These are phyloP conservation scores for Tylopilus cervinicoccineus DNA, from an alignment of 768 basidiomycete genomes.

Conservation along the genomic window DNA sequence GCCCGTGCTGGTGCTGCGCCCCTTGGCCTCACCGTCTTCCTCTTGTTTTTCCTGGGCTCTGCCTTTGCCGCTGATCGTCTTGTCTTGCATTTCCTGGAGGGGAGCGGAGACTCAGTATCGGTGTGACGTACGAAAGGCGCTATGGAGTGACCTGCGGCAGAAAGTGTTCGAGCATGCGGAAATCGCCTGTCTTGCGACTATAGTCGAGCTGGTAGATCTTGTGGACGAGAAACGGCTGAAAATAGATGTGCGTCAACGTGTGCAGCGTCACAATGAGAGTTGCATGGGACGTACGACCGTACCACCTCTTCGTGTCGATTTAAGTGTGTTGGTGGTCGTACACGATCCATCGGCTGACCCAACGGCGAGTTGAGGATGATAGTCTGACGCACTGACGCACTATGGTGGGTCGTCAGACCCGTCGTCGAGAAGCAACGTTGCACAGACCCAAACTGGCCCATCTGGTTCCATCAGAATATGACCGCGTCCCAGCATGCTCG, in stretches of 20 bases:
- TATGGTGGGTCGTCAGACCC: constrained; percentile 25
- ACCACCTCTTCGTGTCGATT: constrained; percentile 66
- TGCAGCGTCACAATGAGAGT: not conserved
- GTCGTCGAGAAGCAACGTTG: not conserved
- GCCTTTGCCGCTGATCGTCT: constrained; percentile 30
- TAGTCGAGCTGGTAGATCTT: constrained; percentile 88
- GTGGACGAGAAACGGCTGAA: constrained; percentile 71
- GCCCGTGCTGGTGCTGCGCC: constrained; percentile 42
- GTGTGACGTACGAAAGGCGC: not conserved
- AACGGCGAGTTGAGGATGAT: constrained; percentile 81
- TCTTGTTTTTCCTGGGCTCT: constrained; percentile 28
- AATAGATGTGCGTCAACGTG: not conserved
- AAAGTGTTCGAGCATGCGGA: constrained; percentile 86
- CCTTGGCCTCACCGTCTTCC: constrained; percentile 16
- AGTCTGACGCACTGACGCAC: constrained; percentile 74
- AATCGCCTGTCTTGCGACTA: constrained; percentile 68
- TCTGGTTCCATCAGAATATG: constrained; percentile 68
- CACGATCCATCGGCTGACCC: constrained; percentile 83
- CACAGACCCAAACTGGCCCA: constrained; percentile 82
- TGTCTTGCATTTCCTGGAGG: constrained; percentile 46
- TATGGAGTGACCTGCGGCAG: constrained; percentile 55
- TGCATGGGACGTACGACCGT: constrained; percentile 50
- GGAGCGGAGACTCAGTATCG: not conserved
- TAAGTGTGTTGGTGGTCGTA: constrained; percentile 66
- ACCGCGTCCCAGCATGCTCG: constrained; percentile 69